Percentiles rank a stretch among this genome's conserved stretches.
Evolutionary conservation across 345 rosid species (phyloP).

Genomic region (Linum trigynum): DNA sequence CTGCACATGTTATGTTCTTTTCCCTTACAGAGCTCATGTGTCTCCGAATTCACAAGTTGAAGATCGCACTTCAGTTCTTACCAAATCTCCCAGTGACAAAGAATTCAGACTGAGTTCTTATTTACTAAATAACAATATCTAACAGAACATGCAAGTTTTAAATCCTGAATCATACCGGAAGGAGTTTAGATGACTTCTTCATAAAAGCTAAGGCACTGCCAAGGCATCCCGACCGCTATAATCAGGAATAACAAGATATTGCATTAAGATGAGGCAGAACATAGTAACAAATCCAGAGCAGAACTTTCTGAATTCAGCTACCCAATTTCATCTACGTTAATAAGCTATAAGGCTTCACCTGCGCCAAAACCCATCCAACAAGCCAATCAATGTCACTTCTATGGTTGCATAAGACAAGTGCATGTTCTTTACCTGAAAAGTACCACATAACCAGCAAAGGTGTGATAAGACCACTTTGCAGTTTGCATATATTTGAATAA

Average conservation of each 20-base stretch:
- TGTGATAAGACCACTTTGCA: background rate
- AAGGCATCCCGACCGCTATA: constrained; percentile 89
- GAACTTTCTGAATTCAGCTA: background rate
- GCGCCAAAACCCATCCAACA: constrained; percentile 90
- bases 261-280: background rate
- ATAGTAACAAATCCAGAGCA: background rate
- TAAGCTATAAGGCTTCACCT: constrained; percentile 35
- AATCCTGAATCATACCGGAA: constrained; percentile 50
- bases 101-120: background rate
- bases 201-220: constrained; percentile 88
- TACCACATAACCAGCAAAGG: constrained; percentile 1
- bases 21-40: background rate
- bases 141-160: background rate
- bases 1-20: background rate
- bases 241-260: background rate
- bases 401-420: constrained; percentile 76
- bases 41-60: background rate
- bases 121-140: background rate
- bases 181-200: constrained; percentile 88
- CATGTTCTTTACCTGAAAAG: constrained; percentile 77
- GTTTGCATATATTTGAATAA: background rate
- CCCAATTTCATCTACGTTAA: background rate
- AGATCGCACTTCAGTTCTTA: background rate
- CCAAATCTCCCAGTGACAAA: background rate
- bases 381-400: constrained; percentile 95